Base-by-base conservation (phyloP, 2,329 filamentous ascomycete species). In the Talaromyces marneffei region DNA sequence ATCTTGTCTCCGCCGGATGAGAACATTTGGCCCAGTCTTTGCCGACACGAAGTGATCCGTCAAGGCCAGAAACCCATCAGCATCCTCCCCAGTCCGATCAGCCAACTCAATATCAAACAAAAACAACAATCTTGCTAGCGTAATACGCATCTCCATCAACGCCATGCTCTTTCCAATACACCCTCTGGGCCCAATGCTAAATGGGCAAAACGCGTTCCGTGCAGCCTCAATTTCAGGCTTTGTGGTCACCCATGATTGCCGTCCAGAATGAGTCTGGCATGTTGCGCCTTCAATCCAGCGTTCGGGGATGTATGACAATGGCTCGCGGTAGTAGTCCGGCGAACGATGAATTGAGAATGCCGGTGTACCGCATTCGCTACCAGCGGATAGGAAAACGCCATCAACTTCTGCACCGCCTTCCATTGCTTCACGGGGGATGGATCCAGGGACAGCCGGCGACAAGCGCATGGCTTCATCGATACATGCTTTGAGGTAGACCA, bases 321-420 rank as follows among this genome's bases (percentile, higher is more conserved):
- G 82, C 27, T 80, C 75, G 1, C 83, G 81, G 74, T 82, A 89
- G 77, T 89, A 88, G 3, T 73, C 71, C 1, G 81, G 74, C 72
- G 89, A 86, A 70, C 89, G 87, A 68, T 90, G 87, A 66, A 90
- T 82, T 2, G 86, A 79, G 74, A 89, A 90, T 69, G 87, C 84
- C 12, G 87, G 83, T 2, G 83, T 84, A 40, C 86, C 87, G 57
- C 88, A 82, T 58, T 88, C 80, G 16, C 80, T 84, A 50, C 87
- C 86, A 3, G 77, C 81, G 1, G 74, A 74, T 9, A 77, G 65
- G 61, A 67, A 72, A 7, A 76, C 69, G 2, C 74, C 74, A 37
- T 76, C 74, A 9, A 77, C 70, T 3, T 73, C 62, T 2, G 70
- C 71, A 3, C 75, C 75, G 29, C 72, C 74, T 20, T 72, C 67